Base-by-base conservation (phyloP, 2,329 filamentous ascomycete genomes). In the Leptographium wingfieldii region DNA sequence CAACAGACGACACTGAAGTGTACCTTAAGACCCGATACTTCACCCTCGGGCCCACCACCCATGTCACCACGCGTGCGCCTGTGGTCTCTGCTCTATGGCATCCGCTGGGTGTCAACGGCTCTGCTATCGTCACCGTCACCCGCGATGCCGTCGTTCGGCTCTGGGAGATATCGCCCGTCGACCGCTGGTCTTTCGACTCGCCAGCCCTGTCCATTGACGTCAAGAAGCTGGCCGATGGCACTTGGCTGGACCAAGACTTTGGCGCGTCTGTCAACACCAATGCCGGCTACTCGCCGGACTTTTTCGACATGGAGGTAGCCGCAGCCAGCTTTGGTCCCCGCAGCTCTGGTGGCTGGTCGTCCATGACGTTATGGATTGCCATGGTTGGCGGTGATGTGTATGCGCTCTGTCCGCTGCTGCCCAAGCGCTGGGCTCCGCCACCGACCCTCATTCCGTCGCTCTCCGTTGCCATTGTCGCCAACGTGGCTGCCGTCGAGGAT, bases 321-420 rank as follows among this genome's bases (percentile, higher is more conserved):
- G 86, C 92, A 2, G 91, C 92, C 57, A 89, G 85, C 69, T 99
- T 99, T 74, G 77, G 80, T 43, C 76, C 76, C 14, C 78, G 79
- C 64, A 78, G 77, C 43, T 81, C 82, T 7, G 92, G 91, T 16
- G 91, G 91, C 59, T 99, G 94, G 94, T 88, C 91, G 9, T 84
- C 92, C 11, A 96, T 96, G 88, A 97, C 94, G 0, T 78, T 99
- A 12, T 99, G 92, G 90, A 77, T 97, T 57, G 91, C 92, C n/a
- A 99, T 96, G 88, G 84, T 84, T 46, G 88, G 90, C 62, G 94
- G 94, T 3, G 92, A 96, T 68, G 81, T 97, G 6, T 99, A 99
- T 69, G 92, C 92, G 1, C 76, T 99, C 10, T 96, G 92, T 69
- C 94, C 94, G 1, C 78, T 99, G 49, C 77, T 99, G 38, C 94